These are phyloP conservation scores for Phytopythium ostracodes DNA, from an alignment of 352 stramenopile genomes.

Conservation along the genomic window DNA sequence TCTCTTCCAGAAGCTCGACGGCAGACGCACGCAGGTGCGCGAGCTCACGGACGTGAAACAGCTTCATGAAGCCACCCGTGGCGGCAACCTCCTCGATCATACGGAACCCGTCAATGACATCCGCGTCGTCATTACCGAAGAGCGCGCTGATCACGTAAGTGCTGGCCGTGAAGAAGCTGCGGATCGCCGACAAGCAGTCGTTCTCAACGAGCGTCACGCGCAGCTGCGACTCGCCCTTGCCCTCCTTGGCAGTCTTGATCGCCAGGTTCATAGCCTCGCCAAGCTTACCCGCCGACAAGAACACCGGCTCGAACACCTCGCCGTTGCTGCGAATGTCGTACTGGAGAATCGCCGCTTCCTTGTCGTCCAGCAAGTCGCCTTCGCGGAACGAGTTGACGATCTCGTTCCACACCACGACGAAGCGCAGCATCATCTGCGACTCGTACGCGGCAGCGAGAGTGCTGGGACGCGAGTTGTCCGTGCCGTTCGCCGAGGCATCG, in stretches of 20 bases:
- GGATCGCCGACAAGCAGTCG: constrained; percentile 76
- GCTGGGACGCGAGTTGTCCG: constrained; percentile 41
- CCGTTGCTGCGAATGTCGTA: constrained; percentile 85
- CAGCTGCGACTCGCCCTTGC: constrained; percentile 76
- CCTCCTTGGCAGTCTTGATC: constrained; percentile 70
- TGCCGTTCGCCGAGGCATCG: constrained; percentile 41
- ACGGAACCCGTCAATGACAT: constrained; percentile 76
- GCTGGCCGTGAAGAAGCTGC: constrained; percentile 80
- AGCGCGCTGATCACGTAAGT: constrained; percentile 71
- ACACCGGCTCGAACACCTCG: constrained; percentile 84
- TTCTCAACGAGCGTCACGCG: constrained; percentile 74
- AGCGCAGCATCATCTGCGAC: constrained; percentile 80
- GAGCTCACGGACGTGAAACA: constrained; percentile 69
- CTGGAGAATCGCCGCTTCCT: constrained; percentile 72
- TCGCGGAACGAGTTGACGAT: constrained; percentile 81
- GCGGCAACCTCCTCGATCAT: constrained; percentile 68
- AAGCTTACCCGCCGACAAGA: constrained; percentile 82
- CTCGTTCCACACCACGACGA: constrained; percentile 81
- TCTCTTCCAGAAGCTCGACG: constrained; percentile 75
- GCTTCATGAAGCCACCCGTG: constrained; percentile 69
- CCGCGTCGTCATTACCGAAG: constrained; percentile 74
- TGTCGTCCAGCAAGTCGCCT: constrained; percentile 69
- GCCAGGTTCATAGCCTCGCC: constrained; percentile 64
- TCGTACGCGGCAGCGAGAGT: constrained; percentile 53
- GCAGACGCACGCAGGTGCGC: constrained; percentile 52